These are phyloP conservation scores for Tulasnella sp. DNA, from an alignment of 768 basidiomycete species.

Conservation along the genomic window DNA sequence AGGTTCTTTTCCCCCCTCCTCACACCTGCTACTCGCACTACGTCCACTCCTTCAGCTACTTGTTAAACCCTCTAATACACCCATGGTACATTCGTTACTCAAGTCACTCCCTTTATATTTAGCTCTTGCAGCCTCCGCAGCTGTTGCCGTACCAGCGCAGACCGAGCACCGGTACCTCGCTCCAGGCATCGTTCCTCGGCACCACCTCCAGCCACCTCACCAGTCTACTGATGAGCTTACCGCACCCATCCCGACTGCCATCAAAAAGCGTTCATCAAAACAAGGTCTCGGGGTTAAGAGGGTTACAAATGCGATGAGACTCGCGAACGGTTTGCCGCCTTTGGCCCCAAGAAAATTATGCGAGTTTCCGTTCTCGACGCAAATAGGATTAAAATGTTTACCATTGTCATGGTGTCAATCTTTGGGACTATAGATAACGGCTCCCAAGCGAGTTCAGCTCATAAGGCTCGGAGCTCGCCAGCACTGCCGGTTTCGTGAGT, in stretches of 20 bases:
- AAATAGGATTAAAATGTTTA: no score
- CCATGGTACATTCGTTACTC: not conserved
- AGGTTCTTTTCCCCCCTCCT: no score
- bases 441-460: not conserved
- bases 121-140: not conserved
- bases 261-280: not conserved
- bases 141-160: not conserved
- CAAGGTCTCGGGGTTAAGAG: not conserved
- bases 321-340: not conserved
- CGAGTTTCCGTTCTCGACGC: no score
- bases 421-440: not conserved
- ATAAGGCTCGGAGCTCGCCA: not conserved
- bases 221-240: no score
- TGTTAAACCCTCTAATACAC: not conserved
- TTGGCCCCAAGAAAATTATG: not conserved
- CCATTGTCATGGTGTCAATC: not conserved
- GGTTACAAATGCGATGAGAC: not conserved
- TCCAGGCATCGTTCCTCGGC: not conserved
- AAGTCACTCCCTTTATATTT: not conserved
- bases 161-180: not conserved
- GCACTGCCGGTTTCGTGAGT: not conserved
- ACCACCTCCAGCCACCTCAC: not conserved
- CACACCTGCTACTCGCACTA: no score
- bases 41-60: not conserved
- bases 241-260: not conserved